Base-by-base conservation (phyloP, 441 rosid species). In the Populus trichocarpa region DNA sequence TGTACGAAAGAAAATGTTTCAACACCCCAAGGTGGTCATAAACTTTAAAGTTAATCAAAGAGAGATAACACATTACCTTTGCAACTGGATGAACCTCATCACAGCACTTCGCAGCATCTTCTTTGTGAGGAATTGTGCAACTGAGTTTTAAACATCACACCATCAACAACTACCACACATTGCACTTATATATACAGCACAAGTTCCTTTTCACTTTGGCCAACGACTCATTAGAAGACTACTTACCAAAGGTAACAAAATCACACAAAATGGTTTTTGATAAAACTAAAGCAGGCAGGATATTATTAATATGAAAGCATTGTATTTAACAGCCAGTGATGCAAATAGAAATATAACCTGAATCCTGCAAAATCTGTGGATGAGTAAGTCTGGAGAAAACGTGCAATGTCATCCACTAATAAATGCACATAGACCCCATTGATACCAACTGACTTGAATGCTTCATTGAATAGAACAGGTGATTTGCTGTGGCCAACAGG, bases 401-500 rank as follows among this genome's bases (percentile, higher is more conserved):
- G 81, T 67, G 80, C 83, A 13, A 89, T 76, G 42, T 87, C 86
- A 70, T 89, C 92, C 80, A 94, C 99, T 73, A 96, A 84, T 66
- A 96, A 85, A 84, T 92, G 96, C 18, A 92, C 83, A 78, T 75
- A 96, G 6, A 91, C 92, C 20, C 96, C 98, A 83, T 93, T 87
- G 82, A 85, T 90, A 73, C 90, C 89, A 79, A 85, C 89, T 42
- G 98, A 89, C 84, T 88, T 93, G 89, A 94, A 96, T 75, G 97
- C 98, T 86, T 88, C 95, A 79, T 94, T 94, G 85, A 86, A 91
- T 81, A 96, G 84, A 74, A 85, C 68, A 78, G 98, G 99, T 38
- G 96, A 90, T 84, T 94, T 96, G 89, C 98, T 96, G 84, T 96
- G 99, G 65, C 94, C 89, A 28, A 94, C 93, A 78, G 98, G 98